phyloP scores from a whole-genome alignment of 2,329 filamentous ascomycete species.

The Sclerotinia nivalis region DNA sequence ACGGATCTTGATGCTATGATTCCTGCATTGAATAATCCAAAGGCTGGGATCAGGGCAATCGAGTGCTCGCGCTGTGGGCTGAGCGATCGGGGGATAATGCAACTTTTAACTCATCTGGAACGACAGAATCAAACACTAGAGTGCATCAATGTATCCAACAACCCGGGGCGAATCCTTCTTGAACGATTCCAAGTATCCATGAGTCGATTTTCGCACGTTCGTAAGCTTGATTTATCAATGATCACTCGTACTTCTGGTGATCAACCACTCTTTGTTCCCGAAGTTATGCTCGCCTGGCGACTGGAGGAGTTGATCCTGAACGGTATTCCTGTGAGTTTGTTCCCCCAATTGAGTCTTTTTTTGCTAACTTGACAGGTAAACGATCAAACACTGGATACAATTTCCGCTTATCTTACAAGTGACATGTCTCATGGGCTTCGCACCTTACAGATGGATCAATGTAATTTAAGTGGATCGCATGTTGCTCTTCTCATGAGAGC shows the following conservation, averaged over 20 bases:
- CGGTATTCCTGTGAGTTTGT: constrained; percentile 52
- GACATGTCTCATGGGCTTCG: constrained; percentile 60
- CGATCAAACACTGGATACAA: constrained; percentile 62
- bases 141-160: constrained; percentile 65
- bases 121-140: constrained; percentile 68
- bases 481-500: constrained; percentile 65
- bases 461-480: constrained; percentile 63
- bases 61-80: constrained; percentile 66
- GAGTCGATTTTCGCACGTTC: constrained; percentile 64
- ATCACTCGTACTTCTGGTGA: constrained; percentile 62
- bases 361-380: constrained; percentile 50
- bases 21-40: constrained; percentile 65
- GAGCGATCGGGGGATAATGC: constrained; percentile 57
- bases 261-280: constrained; percentile 64
- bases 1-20: constrained; percentile 65
- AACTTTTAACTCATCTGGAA: constrained; percentile 63
- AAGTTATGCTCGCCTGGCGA: constrained; percentile 66
- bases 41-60: constrained; percentile 65
- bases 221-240: constrained; percentile 65
- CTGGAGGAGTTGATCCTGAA: constrained; percentile 66
- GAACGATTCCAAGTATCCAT: constrained; percentile 66
- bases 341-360: background rate
- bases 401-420: constrained; percentile 63
- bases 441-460: constrained; percentile 65
- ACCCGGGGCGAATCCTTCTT: constrained; percentile 64